Conservation (phyloP, 345 rosid species). For the Erodium maritimum region DNA sequence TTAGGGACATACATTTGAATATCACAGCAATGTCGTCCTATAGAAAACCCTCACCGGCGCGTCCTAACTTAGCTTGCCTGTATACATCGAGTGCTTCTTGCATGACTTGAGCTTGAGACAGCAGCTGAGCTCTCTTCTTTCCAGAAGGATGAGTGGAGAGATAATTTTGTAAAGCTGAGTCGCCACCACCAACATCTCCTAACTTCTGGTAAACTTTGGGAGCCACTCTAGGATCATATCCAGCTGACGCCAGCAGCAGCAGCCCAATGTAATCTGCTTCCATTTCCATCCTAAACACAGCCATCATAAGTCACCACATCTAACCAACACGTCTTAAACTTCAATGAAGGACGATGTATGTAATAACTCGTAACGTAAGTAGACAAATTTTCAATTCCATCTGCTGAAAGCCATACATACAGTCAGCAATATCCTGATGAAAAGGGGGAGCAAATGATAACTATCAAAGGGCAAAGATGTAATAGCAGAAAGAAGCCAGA, state of each 20-base stretch:
- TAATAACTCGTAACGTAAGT: no score
- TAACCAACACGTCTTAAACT: background rate
- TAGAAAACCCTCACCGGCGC: constrained; percentile 69
- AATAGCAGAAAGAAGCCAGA: background rate
- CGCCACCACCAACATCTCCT: constrained; percentile 53
- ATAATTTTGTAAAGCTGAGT: constrained; percentile 39
- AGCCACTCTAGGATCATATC: constrained; percentile 80
- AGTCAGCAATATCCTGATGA: background rate
- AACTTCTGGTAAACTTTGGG: constrained; percentile 74
- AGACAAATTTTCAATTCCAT: background rate
- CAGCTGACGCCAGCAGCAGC: constrained; percentile 72
- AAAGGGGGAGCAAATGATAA: background rate
- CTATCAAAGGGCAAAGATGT: no score
- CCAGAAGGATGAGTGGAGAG: constrained; percentile 96
- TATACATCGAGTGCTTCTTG: constrained; percentile 75
- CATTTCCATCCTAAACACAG: constrained; percentile 65
- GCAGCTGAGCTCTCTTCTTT: constrained; percentile 59
- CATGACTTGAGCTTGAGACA: constrained; percentile 78
- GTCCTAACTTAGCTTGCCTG: constrained; percentile 51
- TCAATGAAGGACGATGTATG: no score
- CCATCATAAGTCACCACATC: background rate
- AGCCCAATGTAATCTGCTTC: constrained; percentile 91
- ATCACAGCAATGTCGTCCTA: constrained; percentile 12
- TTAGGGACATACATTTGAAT: no score
- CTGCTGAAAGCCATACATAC: no score